Conservation (phyloP, 805 yeast species). For the Ogataea siamensis region DNA sequence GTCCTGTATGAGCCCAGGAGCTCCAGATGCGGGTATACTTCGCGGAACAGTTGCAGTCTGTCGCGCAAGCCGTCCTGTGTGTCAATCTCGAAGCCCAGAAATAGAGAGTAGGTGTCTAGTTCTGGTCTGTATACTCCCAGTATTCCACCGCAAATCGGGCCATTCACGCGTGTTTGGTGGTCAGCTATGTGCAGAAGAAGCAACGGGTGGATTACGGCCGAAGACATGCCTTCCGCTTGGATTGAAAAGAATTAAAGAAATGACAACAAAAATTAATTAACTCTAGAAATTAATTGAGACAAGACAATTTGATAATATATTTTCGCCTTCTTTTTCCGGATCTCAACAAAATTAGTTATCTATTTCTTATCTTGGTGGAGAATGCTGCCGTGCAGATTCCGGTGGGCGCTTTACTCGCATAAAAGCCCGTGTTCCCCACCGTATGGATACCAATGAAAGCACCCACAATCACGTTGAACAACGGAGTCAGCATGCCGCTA, state of each 20-base stretch:
- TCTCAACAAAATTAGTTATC: neutral
- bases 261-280: slow-evolving; percentile 1
- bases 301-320: no score
- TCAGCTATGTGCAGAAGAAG: slow-evolving; percentile 18
- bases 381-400: neutral
- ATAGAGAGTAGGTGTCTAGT: slow-evolving; percentile 8
- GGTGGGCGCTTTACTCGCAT: slow-evolving; percentile 2
- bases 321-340: neutral
- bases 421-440: neutral
- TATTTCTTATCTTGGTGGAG: slow-evolving; percentile 12
- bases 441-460: slow-evolving; percentile 1
- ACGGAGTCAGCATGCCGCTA: slow-evolving; percentile 14
- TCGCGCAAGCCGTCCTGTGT: slow-evolving; percentile 6
- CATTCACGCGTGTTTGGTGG: slow-evolving; percentile 6
- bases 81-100: slow-evolving; percentile 17
- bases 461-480: slow-evolving; percentile 12
- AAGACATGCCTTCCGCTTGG: no score
- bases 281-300: neutral
- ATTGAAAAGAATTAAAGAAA: no score
- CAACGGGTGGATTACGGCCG: slow-evolving; percentile 17
- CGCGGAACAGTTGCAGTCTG: slow-evolving; percentile 19
- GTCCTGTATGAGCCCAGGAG: slow-evolving; percentile 27
- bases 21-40: slow-evolving; percentile 25
- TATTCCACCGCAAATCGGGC: slow-evolving; percentile 15
- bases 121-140: slow-evolving; percentile 15